phyloP scores from a whole-genome alignment of 306 rosid genomes.

The Trifolium dubium region DNA sequence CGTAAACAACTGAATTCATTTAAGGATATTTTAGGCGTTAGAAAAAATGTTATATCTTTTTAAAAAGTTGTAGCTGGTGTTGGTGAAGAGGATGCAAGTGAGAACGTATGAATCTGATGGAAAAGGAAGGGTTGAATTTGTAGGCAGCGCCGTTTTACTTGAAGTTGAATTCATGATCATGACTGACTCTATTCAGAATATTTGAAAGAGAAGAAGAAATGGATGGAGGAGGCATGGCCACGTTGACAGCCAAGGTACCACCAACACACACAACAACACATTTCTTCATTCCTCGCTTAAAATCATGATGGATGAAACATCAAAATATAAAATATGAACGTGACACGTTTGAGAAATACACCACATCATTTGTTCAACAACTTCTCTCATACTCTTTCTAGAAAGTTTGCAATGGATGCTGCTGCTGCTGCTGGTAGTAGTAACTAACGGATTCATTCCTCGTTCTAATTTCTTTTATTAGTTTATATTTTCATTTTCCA shows the following conservation, averaged over 20 bases:
- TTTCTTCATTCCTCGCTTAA: too few relatives aligned
- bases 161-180: not conserved
- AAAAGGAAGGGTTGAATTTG: too few relatives aligned
- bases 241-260: conserved; percentile 35
- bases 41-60: too few relatives aligned
- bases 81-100: too few relatives aligned
- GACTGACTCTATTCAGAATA: too few relatives aligned
- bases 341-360: conserved; percentile 9
- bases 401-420: conserved; percentile 29
- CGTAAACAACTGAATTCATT: too few relatives aligned
- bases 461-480: not conserved
- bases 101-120: too few relatives aligned
- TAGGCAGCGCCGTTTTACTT: too few relatives aligned
- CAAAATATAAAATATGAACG: not conserved
- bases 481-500: not conserved
- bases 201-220: not conserved
- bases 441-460: not conserved
- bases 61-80: too few relatives aligned
- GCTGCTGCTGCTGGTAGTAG: not conserved
- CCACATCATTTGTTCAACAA: not conserved
- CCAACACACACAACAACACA: not conserved
- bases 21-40: too few relatives aligned
- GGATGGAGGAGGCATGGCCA: conserved; percentile 31
- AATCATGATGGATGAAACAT: too few relatives aligned
- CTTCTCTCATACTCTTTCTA: not conserved